phyloP scores from a whole-genome alignment of 352 stramenopile genomes.

The Phytophthora cryptogea region DNA sequence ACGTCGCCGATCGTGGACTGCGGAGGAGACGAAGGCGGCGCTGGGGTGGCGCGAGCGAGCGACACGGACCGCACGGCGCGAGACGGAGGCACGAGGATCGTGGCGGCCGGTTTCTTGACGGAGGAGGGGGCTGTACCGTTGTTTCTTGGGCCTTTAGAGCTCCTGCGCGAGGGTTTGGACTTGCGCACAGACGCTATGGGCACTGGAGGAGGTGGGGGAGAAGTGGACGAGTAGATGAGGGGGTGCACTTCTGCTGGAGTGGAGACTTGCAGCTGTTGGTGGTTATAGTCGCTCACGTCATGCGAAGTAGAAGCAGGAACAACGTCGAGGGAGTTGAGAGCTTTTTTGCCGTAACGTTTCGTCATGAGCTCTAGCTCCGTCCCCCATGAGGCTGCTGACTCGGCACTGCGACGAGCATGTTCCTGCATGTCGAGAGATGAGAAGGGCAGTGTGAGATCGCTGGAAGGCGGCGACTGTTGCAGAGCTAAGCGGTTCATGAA shows the following conservation, averaged over 20 bases:
- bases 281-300: constrained; percentile 1
- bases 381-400: constrained; percentile 30
- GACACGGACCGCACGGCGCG: constrained; percentile 11
- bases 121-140: not conserved
- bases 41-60: constrained; percentile 3
- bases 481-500: constrained; percentile 71
- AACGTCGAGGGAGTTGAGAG: constrained; percentile 20
- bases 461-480: constrained; percentile 24
- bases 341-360: constrained; percentile 52
- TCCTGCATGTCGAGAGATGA: constrained; percentile 55
- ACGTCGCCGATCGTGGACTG: constrained; percentile 21
- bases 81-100: constrained; percentile 16
- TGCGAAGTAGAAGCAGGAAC: constrained; percentile 5
- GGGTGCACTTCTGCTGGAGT: constrained; percentile 20
- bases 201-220: constrained; percentile 6
- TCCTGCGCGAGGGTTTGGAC: constrained; percentile 18
- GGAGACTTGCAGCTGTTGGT: constrained; percentile 4
- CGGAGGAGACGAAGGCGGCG: constrained; percentile 1
- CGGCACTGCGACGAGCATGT: constrained; percentile 14
- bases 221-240: constrained; percentile 14
- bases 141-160: constrained; percentile 13
- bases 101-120: constrained; percentile 18
- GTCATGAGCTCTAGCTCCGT: constrained; percentile 60
- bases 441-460: constrained; percentile 38
- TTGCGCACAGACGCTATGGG: constrained; percentile 12